phyloP scores from a whole-genome alignment of 768 basidiomycete species.

The Cytidiella melzeri region DNA sequence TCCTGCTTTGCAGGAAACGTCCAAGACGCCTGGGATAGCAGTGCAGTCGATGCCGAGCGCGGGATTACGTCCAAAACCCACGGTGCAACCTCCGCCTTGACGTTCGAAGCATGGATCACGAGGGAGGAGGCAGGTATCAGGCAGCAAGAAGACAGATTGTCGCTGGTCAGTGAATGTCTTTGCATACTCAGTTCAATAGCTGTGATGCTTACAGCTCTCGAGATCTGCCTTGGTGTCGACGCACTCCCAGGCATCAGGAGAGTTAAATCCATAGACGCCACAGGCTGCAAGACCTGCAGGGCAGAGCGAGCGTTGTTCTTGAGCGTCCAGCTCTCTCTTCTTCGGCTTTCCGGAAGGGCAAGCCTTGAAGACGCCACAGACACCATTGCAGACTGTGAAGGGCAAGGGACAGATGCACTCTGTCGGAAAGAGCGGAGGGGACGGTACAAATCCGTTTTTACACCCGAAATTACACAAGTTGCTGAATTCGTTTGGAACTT shows the following conservation, averaged over 20 bases:
- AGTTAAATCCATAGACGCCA: slow-evolving; percentile 32
- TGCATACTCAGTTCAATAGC: background rate
- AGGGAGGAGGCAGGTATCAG: background rate
- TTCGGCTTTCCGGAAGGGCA: slow-evolving; percentile 25
- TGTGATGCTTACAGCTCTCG: slow-evolving; percentile 42
- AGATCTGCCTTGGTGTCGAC: slow-evolving; percentile 40
- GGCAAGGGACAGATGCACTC: slow-evolving; percentile 39
- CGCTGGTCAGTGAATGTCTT: background rate
- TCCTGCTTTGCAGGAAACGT: slow-evolving; percentile 42
- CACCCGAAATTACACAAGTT: slow-evolving; percentile 42
- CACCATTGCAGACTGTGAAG: slow-evolving; percentile 41
- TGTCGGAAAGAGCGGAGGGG: slow-evolving; percentile 28
- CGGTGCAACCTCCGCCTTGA: slow-evolving; percentile 11
- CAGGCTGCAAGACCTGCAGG: slow-evolving; percentile 34
- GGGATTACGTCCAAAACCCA: slow-evolving; percentile 24
- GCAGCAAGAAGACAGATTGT: background rate
- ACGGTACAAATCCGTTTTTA: slow-evolving; percentile 34
- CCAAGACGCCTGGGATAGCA: slow-evolving; percentile 39
- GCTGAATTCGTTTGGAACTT: no score
- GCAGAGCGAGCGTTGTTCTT: slow-evolving; percentile 28
- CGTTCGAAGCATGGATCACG: background rate
- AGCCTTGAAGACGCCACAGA: slow-evolving; percentile 26
- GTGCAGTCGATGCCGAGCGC: slow-evolving; percentile 45
- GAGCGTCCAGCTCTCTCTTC: slow-evolving; percentile 27
- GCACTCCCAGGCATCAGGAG: slow-evolving; percentile 40